Evolutionary conservation across 768 basidiomycete species (phyloP).

Genomic region (Pulveroboletus ravenelii): DNA sequence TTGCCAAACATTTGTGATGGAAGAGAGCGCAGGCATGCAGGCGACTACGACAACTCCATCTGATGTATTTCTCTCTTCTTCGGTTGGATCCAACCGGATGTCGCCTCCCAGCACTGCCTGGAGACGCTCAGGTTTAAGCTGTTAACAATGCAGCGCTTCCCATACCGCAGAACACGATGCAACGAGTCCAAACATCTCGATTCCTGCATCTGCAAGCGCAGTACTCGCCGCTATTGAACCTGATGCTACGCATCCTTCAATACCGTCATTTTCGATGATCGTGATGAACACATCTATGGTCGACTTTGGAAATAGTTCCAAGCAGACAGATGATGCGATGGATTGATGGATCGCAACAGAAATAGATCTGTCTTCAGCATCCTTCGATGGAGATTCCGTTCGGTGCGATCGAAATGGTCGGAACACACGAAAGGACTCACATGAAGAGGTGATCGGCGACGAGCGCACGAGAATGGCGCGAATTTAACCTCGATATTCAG

Average conservation of each 20-base stretch:
- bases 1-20: conserved; percentile 84
- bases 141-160: not conserved
- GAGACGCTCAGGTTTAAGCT: conserved; percentile 4
- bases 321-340: conserved; percentile 73
- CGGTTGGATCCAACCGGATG: conserved; percentile 78
- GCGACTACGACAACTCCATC: conserved; percentile 71
- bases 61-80: conserved; percentile 55
- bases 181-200: conserved; percentile 87
- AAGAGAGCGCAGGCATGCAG: conserved; percentile 83
- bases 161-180: conserved; percentile 76
- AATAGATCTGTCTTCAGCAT: conserved; percentile 88
- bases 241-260: conserved; percentile 84
- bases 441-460: conserved; percentile 77
- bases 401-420: not conserved
- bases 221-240: conserved; percentile 85
- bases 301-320: conserved; percentile 92
- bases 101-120: conserved; percentile 56
- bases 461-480: conserved; percentile 83
- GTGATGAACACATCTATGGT: conserved; percentile 89
- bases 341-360: conserved; percentile 83
- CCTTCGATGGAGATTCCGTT: conserved; percentile 46
- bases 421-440: conserved; percentile 43
- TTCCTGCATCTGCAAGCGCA: conserved; percentile 88
- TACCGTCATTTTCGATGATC: conserved; percentile 86
- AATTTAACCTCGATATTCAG: conserved; percentile 97